Base-by-base conservation (phyloP, 2,329 filamentous ascomycete genomes). In the Eurotiales sp. region DNA sequence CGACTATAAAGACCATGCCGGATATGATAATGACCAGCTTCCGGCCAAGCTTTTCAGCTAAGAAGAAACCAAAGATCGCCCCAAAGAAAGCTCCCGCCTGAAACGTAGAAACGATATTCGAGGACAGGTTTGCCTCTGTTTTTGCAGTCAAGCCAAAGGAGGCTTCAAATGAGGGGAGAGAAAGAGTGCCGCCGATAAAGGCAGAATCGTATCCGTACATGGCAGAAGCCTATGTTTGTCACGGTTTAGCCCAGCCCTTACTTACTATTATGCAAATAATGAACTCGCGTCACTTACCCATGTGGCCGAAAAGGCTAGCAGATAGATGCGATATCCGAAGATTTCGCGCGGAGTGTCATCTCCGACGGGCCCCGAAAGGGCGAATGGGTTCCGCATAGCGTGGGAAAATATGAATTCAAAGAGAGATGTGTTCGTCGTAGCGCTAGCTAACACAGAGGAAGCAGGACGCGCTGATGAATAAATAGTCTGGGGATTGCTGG, bases 1-100 rank as follows among this genome's bases (percentile, higher is more conserved):
- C 86, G 8, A 84, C 50, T 21, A 78, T 75, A 23, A 83, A 81
- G 34, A 87, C 62, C 1, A 77, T 32, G 23, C 83, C 82, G 5
- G 80, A 77, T 11, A 72, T 64, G 22, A 87, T 74, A 22, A 89
- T 72, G 23, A 75, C 74, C 14, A 57, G 61, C 43, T 79, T 78
- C 44, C 84, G 77, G n/a, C 84, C 84, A 58, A 69, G 80, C 57
- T 62, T 62, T 52, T 77, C 73, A 3, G 73, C 70, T 4, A 46
- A 10, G 21, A 37, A 36, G 30, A 36, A 46, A 25, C 44, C 44
- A 4, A 49, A 14, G 5, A 49, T 46, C n/a, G 50, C 42, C 17
- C 50, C 50, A n/a, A 52, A 52, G 8, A 52, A 52, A 5, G 42
- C 42, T 12, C 50, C 50, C 17, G 50, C 50, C 36, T 52, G 50